phyloP scores from a whole-genome alignment of 1,284 basidiomycete species.

The Boletus austroedulis region DNA sequence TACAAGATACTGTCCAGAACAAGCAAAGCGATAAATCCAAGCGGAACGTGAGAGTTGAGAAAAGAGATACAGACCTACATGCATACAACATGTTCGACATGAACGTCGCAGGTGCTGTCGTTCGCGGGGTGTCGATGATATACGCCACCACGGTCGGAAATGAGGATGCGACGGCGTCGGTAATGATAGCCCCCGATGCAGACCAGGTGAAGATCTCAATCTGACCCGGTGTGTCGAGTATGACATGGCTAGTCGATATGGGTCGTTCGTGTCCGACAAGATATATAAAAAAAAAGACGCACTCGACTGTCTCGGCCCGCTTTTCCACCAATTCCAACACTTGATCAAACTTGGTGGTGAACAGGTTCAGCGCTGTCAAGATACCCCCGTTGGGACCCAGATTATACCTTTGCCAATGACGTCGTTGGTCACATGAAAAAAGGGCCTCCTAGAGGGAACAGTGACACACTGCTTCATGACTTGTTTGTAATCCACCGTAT shows the following conservation, averaged over 20 bases:
- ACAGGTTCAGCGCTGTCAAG: constrained; percentile 93
- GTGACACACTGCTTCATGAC: constrained; percentile 97
- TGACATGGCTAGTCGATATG: constrained; percentile 66
- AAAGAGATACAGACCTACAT: constrained; percentile 71
- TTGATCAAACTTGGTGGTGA: constrained; percentile 99
- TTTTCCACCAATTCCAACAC: constrained; percentile 93
- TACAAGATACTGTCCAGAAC: constrained; percentile 80
- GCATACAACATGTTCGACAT: constrained; percentile 99
- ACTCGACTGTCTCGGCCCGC: constrained; percentile 85
- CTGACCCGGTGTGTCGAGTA: constrained; percentile 97
- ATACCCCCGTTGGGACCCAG: constrained; percentile 98
- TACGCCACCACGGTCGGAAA: constrained; percentile 95
- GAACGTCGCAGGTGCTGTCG: constrained; percentile 94
- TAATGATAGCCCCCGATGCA: constrained; percentile 97
- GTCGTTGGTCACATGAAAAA: constrained; percentile 19
- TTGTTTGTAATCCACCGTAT: constrained; percentile 96
- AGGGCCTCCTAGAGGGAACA: constrained; percentile 14
- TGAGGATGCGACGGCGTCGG: constrained; percentile 92
- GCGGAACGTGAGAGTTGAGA: neutral
- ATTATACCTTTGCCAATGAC: constrained; percentile 71
- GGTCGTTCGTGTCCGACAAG: neutral
- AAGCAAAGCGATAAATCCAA: neutral
- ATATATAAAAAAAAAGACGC: constrained; percentile 38
- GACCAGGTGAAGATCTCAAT: constrained; percentile 99
- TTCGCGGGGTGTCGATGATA: constrained; percentile 96